phyloP scores from a whole-genome alignment of 768 basidiomycete species.

The Boletellus emodensis region DNA sequence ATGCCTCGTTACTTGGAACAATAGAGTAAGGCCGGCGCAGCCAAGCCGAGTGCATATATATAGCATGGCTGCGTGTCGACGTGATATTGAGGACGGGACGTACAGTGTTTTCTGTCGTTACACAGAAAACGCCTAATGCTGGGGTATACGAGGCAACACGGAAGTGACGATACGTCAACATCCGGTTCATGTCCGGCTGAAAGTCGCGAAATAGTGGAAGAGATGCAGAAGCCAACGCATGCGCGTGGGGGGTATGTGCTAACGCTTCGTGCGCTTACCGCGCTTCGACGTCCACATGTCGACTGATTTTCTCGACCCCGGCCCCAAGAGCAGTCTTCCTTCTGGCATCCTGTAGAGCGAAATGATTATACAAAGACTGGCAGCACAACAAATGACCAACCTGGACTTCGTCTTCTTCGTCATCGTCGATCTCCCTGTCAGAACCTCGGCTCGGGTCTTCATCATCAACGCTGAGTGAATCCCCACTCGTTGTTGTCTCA shows the following conservation, averaged over 20 bases:
- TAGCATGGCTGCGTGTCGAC: neutral
- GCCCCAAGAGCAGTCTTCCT: constrained; percentile 34
- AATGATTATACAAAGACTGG: constrained; percentile 2
- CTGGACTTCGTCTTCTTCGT: constrained; percentile 17
- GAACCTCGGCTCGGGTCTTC: constrained; percentile 4
- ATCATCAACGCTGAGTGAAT: constrained; percentile 13
- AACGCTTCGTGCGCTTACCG: constrained; percentile 8
- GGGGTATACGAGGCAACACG: neutral
- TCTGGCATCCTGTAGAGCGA: constrained; percentile 16
- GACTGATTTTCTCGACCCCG: constrained; percentile 36
- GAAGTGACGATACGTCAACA: neutral
- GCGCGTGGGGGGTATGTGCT: neutral
- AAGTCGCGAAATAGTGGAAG: neutral
- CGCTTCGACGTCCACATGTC: constrained; percentile 25
- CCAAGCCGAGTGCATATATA: neutral
- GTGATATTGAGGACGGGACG: neutral
- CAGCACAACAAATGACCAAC: constrained; percentile 6
- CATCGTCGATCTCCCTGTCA: constrained; percentile 16
- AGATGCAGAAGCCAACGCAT: neutral
- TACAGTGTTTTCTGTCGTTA: neutral
- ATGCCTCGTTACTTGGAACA: neutral
- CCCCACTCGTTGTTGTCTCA: constrained; percentile 2
- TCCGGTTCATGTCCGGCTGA: neutral
- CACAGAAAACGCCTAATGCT: neutral
- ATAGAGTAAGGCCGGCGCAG: neutral